A percentile compares a stretch with the other conserved stretches of the same genome.
Conservation (phyloP, 1,139 yeast genomes). For the Diutina pseudorugosa region DNA sequence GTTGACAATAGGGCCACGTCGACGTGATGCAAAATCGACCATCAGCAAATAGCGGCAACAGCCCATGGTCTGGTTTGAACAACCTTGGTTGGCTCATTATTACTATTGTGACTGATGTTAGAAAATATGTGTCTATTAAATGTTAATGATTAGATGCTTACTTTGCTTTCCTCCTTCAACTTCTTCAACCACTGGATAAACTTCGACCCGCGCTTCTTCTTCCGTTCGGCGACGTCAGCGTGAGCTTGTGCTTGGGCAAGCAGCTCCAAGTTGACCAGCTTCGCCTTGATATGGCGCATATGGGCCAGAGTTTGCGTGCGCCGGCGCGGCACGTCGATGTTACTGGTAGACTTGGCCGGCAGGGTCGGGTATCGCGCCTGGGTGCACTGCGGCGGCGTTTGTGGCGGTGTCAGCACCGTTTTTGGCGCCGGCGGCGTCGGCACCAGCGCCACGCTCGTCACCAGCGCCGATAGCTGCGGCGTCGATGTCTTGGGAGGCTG, state of each 20-base stretch:
- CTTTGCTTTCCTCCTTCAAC: background rate
- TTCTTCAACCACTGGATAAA: conserved; percentile 1
- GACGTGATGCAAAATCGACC: no score
- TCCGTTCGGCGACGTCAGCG: background rate
- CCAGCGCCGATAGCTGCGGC: background rate
- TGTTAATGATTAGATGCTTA: background rate
- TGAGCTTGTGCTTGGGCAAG: background rate
- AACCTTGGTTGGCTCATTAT: no score
- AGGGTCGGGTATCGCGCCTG: background rate
- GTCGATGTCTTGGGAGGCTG: background rate
- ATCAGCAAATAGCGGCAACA: no score
- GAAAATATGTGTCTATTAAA: background rate
- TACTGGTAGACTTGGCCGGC: background rate
- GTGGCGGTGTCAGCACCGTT: background rate
- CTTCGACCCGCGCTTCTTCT: conserved; percentile 1
- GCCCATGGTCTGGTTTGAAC: no score
- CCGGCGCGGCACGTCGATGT: conserved; percentile 2
- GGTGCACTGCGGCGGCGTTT: background rate
- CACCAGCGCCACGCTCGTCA: background rate
- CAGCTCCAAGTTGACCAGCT: conserved; percentile 2
- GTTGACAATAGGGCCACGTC: no score
- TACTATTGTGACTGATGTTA: no score
- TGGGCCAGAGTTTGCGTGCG: background rate
- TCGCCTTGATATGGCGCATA: conserved; percentile 1
- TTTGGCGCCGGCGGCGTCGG: background rate